Evolutionary conservation across 2,329 filamentous ascomycete species (phyloP).

Genomic region (Amesomyces nigricolor): DNA sequence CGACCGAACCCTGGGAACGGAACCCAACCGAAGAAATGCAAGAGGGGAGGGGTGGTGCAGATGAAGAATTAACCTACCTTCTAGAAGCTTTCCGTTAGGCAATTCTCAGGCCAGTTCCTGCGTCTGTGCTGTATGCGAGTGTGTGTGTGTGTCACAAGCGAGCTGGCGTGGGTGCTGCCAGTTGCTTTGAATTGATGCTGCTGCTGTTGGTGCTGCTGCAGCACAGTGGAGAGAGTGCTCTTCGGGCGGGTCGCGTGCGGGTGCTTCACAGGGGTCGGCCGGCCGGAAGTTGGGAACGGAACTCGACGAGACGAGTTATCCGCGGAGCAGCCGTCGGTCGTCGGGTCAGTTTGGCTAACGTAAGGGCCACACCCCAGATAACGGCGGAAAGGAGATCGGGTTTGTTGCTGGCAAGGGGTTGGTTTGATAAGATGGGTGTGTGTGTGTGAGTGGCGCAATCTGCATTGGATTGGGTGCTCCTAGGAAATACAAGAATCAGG

Average conservation of each 20-base stretch:
- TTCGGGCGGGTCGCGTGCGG: conserved; percentile 24
- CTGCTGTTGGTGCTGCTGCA: too few relatives aligned
- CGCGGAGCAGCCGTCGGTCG: conserved; percentile 1
- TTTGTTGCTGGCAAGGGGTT: neutral
- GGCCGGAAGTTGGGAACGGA: neutral
- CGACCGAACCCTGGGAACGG: too few relatives aligned
- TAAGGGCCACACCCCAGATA: neutral
- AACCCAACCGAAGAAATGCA: neutral
- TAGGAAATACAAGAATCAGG: too few relatives aligned
- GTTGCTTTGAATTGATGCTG: too few relatives aligned
- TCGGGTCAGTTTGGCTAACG: neutral
- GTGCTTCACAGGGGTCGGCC: conserved; percentile 3
- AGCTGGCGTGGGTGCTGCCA: neutral
- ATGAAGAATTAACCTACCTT: neutral
- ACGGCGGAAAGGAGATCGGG: conserved; percentile 6
- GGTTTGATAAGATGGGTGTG: too few relatives aligned
- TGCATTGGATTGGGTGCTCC: too few relatives aligned
- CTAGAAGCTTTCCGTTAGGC: too few relatives aligned
- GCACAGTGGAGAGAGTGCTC: neutral
- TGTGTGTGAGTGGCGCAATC: too few relatives aligned
- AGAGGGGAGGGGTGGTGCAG: neutral
- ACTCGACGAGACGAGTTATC: conserved; percentile 5
- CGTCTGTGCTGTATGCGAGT: neutral
- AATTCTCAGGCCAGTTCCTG: neutral
- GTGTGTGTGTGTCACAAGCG: neutral